Base-by-base conservation (phyloP, 495 filamentous ascomycete species). In the Rostrohypoxylon terebratum region DNA sequence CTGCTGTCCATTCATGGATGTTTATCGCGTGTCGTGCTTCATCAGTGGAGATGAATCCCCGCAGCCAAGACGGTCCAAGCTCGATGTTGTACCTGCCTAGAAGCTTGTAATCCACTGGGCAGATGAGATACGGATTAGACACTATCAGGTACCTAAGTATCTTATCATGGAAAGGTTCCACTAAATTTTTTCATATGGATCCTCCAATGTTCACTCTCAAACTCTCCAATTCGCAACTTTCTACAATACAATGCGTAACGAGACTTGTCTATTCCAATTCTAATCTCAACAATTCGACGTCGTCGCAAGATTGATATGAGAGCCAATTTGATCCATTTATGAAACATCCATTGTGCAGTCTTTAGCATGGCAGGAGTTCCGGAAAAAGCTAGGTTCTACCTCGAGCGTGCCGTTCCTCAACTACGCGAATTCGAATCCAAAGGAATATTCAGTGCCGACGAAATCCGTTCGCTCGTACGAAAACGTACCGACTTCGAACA, bases 401-500 rank as follows among this genome's bases (percentile, higher is more conserved):
- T 98, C 48, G 96, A 99, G 82, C 90, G 93, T 68, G 92, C 92
- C 5, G 92, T 97, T 38, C 93, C 94, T 6, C 94, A 97, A 78
- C 88, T 99, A 40, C 93, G 92, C 55, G 94, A 97, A 63, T 93
- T 92, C 67, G 90, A 95, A 77, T 86, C 91, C 61, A 97, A 97
- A 76, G 90, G 92, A 61, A 91, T 98, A 65, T 98, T 98, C 82
- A 88, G 82, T 63, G 90, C 94, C 90, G 90, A 94, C 69, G 94
- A 98, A 83, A 97, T 98, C 78, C 84, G 87, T 66, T 88, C 91
- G 25, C 94, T 99, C 59, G 88, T 95, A 50, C 90, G 89, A 77
- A 97, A 94, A 75, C 90, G 96, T 65, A 95, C 93, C 75, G 93
- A 94, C 72, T 97, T 94, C 75, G 96, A 99, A 79, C 94, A 97